A percentile compares a stretch with the other conserved stretches of the same genome.
phyloP scores from a whole-genome alignment of 2,329 filamentous ascomycete species.

The Phoma sp. region DNA sequence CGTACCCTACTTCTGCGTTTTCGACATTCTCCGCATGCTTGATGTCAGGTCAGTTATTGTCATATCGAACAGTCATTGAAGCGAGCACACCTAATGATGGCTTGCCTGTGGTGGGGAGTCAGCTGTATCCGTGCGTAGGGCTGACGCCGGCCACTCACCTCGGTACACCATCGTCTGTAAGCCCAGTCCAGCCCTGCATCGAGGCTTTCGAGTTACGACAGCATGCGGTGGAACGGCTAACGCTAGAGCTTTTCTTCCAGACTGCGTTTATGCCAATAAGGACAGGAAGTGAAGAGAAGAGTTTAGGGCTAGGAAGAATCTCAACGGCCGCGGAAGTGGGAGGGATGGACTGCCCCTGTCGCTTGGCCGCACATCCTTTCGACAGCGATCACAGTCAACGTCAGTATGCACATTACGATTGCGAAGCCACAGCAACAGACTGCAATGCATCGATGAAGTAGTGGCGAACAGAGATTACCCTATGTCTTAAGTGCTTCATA shows the following conservation, averaged over 20 bases:
- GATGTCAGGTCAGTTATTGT: background rate
- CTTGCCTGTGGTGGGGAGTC: conserved; percentile 24
- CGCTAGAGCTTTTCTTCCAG: background rate
- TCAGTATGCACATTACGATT: background rate
- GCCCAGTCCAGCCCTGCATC: conserved; percentile 12
- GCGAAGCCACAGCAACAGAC: too few species aligned
- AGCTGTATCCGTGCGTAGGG: conserved; percentile 5
- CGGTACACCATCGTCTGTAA: conserved; percentile 33
- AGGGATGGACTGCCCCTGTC: conserved; percentile 1
- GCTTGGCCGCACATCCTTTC: conserved; percentile 14
- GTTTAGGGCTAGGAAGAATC: background rate
- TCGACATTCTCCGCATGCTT: conserved; percentile 37
- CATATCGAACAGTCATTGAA: background rate
- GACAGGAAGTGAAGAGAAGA: background rate
- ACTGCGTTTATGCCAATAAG: background rate
- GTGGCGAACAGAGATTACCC: too few species aligned
- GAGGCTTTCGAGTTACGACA: conserved; percentile 9
- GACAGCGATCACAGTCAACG: background rate
- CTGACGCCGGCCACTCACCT: conserved; percentile 13
- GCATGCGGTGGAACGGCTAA: background rate
- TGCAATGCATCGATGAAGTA: too few species aligned
- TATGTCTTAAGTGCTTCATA: too few species aligned
- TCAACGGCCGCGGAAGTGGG: background rate
- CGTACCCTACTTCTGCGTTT: conserved; percentile 38
- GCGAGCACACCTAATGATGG: conserved; percentile 23